phyloP scores from a whole-genome alignment of 192 early-diverging fungal species.

The Gigaspora rosea region DNA sequence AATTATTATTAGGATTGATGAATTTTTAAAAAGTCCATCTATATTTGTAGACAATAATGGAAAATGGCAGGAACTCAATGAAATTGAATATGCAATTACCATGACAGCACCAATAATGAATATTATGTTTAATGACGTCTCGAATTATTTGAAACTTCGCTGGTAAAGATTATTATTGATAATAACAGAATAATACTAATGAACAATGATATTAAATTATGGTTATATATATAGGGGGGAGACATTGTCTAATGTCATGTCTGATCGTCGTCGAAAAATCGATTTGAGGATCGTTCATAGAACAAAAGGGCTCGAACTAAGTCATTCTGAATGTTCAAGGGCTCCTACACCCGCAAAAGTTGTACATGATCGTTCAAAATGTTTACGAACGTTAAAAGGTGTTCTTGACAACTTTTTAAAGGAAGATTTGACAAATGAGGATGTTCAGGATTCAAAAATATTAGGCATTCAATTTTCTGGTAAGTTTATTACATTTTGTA shows the following conservation, averaged over 20 bases:
- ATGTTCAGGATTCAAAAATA: not conserved
- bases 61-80: not conserved
- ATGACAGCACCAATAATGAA: no score
- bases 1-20: constrained; percentile 28
- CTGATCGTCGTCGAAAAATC: no score
- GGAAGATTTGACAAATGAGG: constrained; percentile 3
- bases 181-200: not conserved
- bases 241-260: not conserved
- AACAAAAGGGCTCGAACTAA: constrained; percentile 11
- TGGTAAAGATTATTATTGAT: constrained; percentile 24
- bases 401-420: not conserved
- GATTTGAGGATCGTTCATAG: constrained; percentile 5
- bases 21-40: constrained; percentile 23
- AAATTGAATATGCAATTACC: constrained; percentile 19
- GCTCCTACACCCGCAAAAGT: constrained; percentile 12
- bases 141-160: constrained; percentile 8
- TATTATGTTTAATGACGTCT: constrained; percentile 11
- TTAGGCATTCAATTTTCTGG: not conserved
- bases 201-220: no score
- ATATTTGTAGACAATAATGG: constrained; percentile 19
- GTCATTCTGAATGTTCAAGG: constrained; percentile 1
- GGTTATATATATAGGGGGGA: not conserved
- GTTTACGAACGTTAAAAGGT: not conserved
- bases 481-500: constrained; percentile 16
- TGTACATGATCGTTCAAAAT: constrained; percentile 21